Evolutionary conservation across 2,329 filamentous ascomycete genomes (phyloP).

Genomic region (Huntiella bhutanensis): DNA sequence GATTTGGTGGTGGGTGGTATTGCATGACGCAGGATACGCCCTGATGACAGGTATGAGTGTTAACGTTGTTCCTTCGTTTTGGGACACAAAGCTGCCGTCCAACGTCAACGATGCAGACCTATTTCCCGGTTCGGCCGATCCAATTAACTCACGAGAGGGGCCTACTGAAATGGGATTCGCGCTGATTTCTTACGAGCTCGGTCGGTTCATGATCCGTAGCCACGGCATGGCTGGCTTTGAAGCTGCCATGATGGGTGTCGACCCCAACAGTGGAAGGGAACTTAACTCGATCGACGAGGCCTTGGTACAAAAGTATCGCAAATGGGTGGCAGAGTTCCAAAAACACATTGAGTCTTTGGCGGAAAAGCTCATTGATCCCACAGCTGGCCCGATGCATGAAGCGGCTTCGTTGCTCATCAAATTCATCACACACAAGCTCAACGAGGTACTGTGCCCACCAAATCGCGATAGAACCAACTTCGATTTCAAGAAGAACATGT

Average conservation of each 20-base stretch:
- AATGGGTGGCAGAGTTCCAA: slow-evolving; percentile 25
- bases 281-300: slow-evolving; percentile 13
- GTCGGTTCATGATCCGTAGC: slow-evolving; percentile 26
- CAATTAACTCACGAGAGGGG: slow-evolving; percentile 31
- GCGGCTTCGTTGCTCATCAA: slow-evolving; percentile 29
- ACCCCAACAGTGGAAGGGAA: slow-evolving; percentile 17
- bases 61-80: slow-evolving; percentile 30
- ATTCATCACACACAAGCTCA: slow-evolving; percentile 30
- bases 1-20: slow-evolving; percentile 46
- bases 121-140: slow-evolving; percentile 31
- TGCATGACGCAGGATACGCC: slow-evolving; percentile 38
- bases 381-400: slow-evolving; percentile 32
- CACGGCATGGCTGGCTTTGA: slow-evolving; percentile 29
- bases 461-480: slow-evolving; percentile 29
- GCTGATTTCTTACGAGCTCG: slow-evolving; percentile 30
- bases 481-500: slow-evolving; percentile 32
- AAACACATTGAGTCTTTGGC: slow-evolving; percentile 26
- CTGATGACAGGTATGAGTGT: slow-evolving; percentile 38
- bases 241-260: slow-evolving; percentile 27
- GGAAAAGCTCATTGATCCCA: slow-evolving; percentile 30
- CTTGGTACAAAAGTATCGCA: slow-evolving; percentile 24
- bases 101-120: slow-evolving; percentile 43
- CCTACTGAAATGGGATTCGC: slow-evolving; percentile 44
- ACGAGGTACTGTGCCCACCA: slow-evolving; percentile 27
- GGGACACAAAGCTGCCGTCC: slow-evolving; percentile 35